Base-by-base conservation (phyloP, 768 basidiomycete genomes). In the Tephrocybe sp. region DNA sequence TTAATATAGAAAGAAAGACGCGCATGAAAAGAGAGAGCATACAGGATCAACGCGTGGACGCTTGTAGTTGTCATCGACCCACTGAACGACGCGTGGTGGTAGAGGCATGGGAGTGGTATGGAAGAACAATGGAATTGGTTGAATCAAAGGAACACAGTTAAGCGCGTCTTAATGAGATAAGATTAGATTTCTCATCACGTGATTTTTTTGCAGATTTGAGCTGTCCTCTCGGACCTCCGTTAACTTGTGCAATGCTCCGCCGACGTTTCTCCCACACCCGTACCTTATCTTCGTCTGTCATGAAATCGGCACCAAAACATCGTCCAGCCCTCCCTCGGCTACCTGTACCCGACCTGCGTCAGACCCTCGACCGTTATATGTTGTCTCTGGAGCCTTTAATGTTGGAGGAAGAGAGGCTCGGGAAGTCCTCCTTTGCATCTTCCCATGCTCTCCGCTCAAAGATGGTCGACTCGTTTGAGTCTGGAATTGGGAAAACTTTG, bases 361-460 rank as follows among this genome's bases (percentile, higher is more conserved):
- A 82, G 60, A 89, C 90, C 0, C 72, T 98, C 33, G 78, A 87
- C 57, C 79, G 76, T 49, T 98, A 97, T 64, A 69, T 95, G 16
- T 77, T 78, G 48, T 88, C 89, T 14, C 66, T 98, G 1, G 75
- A 84, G 46, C 95, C 95, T 0, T 72, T 97, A 39, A 69, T 97
- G 7, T 78, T 81, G 19, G 88, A 96, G 59, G 84, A 87, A 47
- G 89, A 85, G 52, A 69, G 72, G 32, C 76, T 72, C 23, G 83
- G 81, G 7, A 81, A 80, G 2, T 60, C 72, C 2, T 64, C 79
- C 2, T 84, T 81, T 54, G 58, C 72, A 5, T 65, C 72, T 0
- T 82, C 83, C 20, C 72, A 83, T 44, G 71, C 75, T 20, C 70
- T 79, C 48, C 77, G 87, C 20, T 66, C 68, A 42, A 75, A 80